Conservation (phyloP, 2,329 filamentous ascomycete genomes). For the Pseudocercospora crystallina region DNA sequence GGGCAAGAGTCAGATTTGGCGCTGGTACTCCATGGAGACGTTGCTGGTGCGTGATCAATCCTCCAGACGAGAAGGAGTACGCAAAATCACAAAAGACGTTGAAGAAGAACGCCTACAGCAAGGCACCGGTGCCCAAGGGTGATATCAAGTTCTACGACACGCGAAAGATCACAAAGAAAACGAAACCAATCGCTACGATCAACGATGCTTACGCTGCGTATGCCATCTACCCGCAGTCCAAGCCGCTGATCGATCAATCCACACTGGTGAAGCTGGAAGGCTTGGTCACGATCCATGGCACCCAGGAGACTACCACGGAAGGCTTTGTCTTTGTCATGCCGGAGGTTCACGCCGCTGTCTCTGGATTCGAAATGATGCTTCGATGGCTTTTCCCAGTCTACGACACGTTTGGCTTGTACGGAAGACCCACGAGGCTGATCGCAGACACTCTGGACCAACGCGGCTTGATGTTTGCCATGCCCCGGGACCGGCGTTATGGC, state of each 20-base stretch:
- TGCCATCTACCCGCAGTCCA: constrained; percentile 92
- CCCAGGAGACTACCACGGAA: constrained; percentile 71
- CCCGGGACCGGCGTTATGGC: constrained; percentile 80
- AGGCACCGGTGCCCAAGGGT: constrained; percentile 71
- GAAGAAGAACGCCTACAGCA: constrained; percentile 83
- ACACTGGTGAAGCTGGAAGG: constrained; percentile 94
- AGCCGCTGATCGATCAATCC: constrained; percentile 89
- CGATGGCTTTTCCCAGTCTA: constrained; percentile 90
- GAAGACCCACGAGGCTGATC: constrained; percentile 79
- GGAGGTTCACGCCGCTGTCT: constrained; percentile 85
- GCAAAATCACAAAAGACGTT: constrained; percentile 78
- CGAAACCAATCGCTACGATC: constrained; percentile 84
- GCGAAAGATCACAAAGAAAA: constrained; percentile 88
- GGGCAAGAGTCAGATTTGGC: constrained; percentile 92
- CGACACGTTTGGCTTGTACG: constrained; percentile 89
- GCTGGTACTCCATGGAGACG: constrained; percentile 94
- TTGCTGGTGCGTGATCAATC: constrained; percentile 93
- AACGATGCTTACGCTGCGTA: constrained; percentile 89
- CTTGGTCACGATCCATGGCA: constrained; percentile 80
- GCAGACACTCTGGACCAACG: constrained; percentile 83
- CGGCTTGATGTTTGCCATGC: constrained; percentile 98
- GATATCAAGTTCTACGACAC: constrained; percentile 94
- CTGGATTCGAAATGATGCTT: constrained; percentile 92
- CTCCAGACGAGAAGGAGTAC: constrained; percentile 90
- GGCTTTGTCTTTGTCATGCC: constrained; percentile 99